Percentiles rank a stretch among this genome's conserved stretches.
Evolutionary conservation across 352 stramenopile genomes (phyloP).

Genomic region (Globisporangium heterothallicum): DNA sequence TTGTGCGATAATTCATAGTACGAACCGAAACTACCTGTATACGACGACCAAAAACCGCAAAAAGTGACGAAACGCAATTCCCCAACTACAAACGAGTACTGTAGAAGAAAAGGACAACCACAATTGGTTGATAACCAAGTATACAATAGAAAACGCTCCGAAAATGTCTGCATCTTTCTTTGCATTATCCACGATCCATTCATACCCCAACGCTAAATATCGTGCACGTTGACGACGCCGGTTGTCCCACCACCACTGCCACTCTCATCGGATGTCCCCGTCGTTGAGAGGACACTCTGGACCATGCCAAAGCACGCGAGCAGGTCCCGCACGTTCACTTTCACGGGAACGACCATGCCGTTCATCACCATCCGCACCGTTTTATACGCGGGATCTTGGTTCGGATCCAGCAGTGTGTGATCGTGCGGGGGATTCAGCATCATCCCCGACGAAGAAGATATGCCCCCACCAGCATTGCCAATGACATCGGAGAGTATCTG

Average conservation of each 20-base stretch:
- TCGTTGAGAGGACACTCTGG: background rate
- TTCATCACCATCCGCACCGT: constrained; percentile 73
- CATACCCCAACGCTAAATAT: background rate
- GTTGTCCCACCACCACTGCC: no score
- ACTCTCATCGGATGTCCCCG: no score
- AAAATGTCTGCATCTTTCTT: background rate
- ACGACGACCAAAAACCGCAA: background rate
- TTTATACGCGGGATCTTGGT: constrained; percentile 37
- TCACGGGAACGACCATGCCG: constrained; percentile 53
- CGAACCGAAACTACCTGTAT: constrained; percentile 11
- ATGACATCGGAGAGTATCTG: constrained; percentile 8
- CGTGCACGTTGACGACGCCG: background rate
- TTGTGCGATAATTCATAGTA: constrained; percentile 13
- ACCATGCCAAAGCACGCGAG: constrained; percentile 29
- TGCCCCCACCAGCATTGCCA: no score
- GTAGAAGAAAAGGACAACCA: constrained; percentile 6
- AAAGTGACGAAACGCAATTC: constrained; percentile 1
- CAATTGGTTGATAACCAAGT: constrained; percentile 12
- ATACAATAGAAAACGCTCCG: constrained; percentile 13
- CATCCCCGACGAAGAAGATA: background rate
- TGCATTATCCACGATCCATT: background rate
- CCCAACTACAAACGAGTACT: constrained; percentile 3
- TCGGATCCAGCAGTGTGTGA: background rate
- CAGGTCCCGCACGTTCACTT: constrained; percentile 68
- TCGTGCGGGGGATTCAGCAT: background rate